These are phyloP conservation scores for Fomitopsis betulina DNA, from an alignment of 1,284 basidiomycete genomes.

Conservation along the genomic window DNA sequence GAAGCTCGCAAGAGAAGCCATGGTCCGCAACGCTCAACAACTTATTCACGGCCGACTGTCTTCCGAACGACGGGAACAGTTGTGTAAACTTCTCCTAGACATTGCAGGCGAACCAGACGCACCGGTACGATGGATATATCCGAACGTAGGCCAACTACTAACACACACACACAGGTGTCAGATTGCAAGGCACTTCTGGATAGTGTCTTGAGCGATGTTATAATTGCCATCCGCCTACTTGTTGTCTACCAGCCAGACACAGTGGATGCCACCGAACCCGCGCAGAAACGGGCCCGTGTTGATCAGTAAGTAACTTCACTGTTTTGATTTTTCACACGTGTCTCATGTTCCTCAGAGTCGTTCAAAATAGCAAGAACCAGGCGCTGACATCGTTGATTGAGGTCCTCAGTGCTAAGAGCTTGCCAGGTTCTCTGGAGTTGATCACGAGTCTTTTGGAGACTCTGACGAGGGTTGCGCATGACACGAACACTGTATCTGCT, in stretches of 20 bases:
- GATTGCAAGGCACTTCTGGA: constrained; percentile 48
- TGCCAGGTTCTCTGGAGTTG: constrained; percentile 70
- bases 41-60: constrained; percentile 50
- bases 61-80: constrained; percentile 47
- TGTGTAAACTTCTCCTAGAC: constrained; percentile 52
- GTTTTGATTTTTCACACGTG: not conserved
- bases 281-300: constrained; percentile 59
- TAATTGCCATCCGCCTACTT: constrained; percentile 60
- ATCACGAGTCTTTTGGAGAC: constrained; percentile 74
- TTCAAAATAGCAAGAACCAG: constrained; percentile 30
- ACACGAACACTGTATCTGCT: constrained; percentile 40
- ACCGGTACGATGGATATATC: constrained; percentile 34
- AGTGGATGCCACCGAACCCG: constrained; percentile 38
- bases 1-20: constrained; percentile 30
- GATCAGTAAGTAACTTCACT: constrained; percentile 40
- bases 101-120: constrained; percentile 41
- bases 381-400: constrained; percentile 66
- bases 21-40: constrained; percentile 41
- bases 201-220: constrained; percentile 42
- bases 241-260: constrained; percentile 43
- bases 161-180: constrained; percentile 36
- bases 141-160: not conserved
- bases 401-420: constrained; percentile 55
- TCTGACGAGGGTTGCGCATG: constrained; percentile 63
- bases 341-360: not conserved